Base-by-base conservation (phyloP, 352 stramenopile species). In the Nothophytophthora sp. region DNA sequence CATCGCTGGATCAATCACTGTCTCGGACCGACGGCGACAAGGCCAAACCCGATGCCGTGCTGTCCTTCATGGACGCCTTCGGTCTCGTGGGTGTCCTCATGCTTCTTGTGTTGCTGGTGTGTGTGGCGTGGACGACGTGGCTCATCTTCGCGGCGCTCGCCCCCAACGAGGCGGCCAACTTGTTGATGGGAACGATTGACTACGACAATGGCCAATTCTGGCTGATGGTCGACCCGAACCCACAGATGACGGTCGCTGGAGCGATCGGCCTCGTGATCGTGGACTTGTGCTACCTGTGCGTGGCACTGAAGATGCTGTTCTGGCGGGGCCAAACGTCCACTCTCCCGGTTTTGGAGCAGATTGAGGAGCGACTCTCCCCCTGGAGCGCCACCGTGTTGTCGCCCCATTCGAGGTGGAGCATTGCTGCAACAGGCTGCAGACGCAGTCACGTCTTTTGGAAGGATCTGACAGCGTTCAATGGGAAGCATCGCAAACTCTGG, bases 171-270 rank as follows among this genome's bases (percentile, higher is more conserved):
- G 45, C 41, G 0, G 66, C 52, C 1, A 74, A 74, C 41, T 60
- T 54, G n/a, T 18, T 79, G 7, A 74, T 72, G 69, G 46, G 76
- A 41, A 76, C 65, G 0, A 28, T 48, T 2, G 40, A 59, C 23
- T 64, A 73, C 15, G 68, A 78, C 36, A 32, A 61, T 19, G 69
- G 61, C 2, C 50, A 60, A 5, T 79, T 76, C 44, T 79, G 65
- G 69, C 56, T 55, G 25, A 51, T 65, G 39, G 41, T 45, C 24
- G 47, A 40, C 20, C 20, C 25, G 19, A 20, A 42, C 4, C 1
- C 20, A 18, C 19, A 18, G 18, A 32, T 42, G 12, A 40, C 44
- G 11, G 19, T 23, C 6, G 11, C 29, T 0, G 34, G 56, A 11
- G 45, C 48, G 1, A 9, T 51, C 2, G 54, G 61, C 0, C 42